phyloP scores from a whole-genome alignment of 2,329 filamentous ascomycete genomes.

The Xylaria sp. region DNA sequence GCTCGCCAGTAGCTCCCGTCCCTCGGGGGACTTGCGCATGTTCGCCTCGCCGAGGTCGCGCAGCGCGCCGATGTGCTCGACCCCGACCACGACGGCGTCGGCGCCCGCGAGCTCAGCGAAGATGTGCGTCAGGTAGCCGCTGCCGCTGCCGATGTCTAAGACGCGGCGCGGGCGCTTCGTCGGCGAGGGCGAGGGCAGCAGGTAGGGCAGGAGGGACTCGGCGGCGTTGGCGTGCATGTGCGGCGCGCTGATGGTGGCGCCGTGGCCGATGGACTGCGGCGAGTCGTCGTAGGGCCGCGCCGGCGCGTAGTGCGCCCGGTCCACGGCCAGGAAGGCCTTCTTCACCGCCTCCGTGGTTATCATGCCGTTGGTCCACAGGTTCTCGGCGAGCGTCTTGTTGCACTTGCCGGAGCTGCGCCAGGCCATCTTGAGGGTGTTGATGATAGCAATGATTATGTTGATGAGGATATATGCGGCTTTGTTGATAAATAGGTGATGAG shows the following conservation, averaged over 20 bases:
- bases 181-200: slow-evolving; percentile 49
- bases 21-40: slow-evolving; percentile 71
- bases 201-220: slow-evolving; percentile 60
- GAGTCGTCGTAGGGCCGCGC: slow-evolving; percentile 72
- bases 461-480: neutral
- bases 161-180: slow-evolving; percentile 59
- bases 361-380: slow-evolving; percentile 76
- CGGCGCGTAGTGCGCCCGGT: slow-evolving; percentile 86
- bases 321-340: slow-evolving; percentile 85
- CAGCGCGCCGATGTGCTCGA: slow-evolving; percentile 78
- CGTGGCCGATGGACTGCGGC: slow-evolving; percentile 66
- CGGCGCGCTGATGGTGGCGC: slow-evolving; percentile 68
- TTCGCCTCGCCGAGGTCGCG: slow-evolving; percentile 72
- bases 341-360: slow-evolving; percentile 79
- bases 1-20: slow-evolving; percentile 67
- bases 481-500: neutral
- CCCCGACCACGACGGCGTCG: slow-evolving; percentile 68
- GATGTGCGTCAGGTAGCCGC: slow-evolving; percentile 88
- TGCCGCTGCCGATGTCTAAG: slow-evolving; percentile 80
- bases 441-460: neutral
- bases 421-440: slow-evolving; percentile 71
- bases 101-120: slow-evolving; percentile 79
- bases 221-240: slow-evolving; percentile 70
- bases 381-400: slow-evolving; percentile 81
- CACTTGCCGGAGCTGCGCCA: slow-evolving; percentile 84